These are phyloP conservation scores for Amyloporia xantha DNA, from an alignment of 768 basidiomycete genomes.

Conservation along the genomic window DNA sequence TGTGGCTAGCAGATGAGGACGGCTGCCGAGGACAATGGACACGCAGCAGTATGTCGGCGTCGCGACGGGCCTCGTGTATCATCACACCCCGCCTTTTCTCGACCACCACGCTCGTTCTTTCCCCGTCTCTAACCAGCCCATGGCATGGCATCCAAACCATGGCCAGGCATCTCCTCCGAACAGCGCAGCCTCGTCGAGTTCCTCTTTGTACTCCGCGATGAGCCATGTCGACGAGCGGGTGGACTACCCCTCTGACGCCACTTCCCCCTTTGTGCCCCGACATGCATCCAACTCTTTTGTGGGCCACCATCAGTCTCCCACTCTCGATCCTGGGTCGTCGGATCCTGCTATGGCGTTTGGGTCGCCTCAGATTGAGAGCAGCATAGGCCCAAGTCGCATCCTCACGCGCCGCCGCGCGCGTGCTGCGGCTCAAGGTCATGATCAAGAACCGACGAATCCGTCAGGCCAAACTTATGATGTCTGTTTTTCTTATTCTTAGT, in stretches of 20 bases:
- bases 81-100: slow-evolving; percentile 16
- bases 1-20: slow-evolving; percentile 14
- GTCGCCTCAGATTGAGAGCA: slow-evolving; percentile 38
- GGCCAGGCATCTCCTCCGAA: slow-evolving; percentile 17
- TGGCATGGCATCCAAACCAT: slow-evolving; percentile 21
- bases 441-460: too few relatives aligned
- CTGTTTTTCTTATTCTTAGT: not conserved
- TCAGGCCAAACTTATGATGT: not conserved
- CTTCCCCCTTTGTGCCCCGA: not conserved
- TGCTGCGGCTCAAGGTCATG: not conserved
- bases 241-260: slow-evolving; percentile 8
- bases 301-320: slow-evolving; percentile 10
- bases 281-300: not conserved
- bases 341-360: too few relatives aligned
- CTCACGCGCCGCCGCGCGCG: slow-evolving; percentile 29
- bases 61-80: slow-evolving; percentile 17
- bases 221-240: slow-evolving; percentile 1
- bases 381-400: slow-evolving; percentile 46
- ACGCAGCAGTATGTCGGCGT: slow-evolving; percentile 13
- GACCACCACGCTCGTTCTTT: slow-evolving; percentile 13
- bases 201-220: slow-evolving; percentile 8
- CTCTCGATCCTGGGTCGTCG: slow-evolving; percentile 8
- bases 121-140: slow-evolving; percentile 12
- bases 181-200: slow-evolving; percentile 11
- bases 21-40: slow-evolving; percentile 14